These are phyloP conservation scores for Parsonsia alboflavescens DNA, from an alignment of 257 asterid species.

Conservation along the genomic window DNA sequence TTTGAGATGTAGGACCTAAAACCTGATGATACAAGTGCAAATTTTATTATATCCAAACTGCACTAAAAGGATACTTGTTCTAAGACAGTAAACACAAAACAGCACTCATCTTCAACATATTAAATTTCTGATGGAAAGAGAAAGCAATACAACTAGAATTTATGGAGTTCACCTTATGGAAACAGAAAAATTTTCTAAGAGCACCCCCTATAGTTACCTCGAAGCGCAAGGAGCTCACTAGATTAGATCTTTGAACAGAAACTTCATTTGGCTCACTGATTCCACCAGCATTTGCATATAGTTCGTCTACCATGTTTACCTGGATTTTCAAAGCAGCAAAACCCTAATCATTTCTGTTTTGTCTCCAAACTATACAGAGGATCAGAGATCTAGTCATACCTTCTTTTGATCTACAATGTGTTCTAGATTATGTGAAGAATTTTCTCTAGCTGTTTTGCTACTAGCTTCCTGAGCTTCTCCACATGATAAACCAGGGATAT, in stretches of 20 bases:
- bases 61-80: not conserved
- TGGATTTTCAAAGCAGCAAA: slow-evolving; percentile 20
- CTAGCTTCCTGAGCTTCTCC: slow-evolving; percentile 22
- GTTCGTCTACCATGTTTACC: slow-evolving; percentile 22
- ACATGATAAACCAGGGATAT: slow-evolving; percentile 11
- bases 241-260: slow-evolving; percentile 28
- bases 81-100: not conserved
- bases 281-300: slow-evolving; percentile 27
- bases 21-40: not conserved
- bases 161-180: no score
- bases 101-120: not conserved
- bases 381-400: slow-evolving; percentile 7
- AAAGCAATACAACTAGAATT: no score
- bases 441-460: slow-evolving; percentile 13
- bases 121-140: no score
- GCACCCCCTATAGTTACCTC: slow-evolving; percentile 47
- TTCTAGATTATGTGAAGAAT: slow-evolving; percentile 21
- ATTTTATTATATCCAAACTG: not conserved
- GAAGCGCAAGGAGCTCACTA: slow-evolving; percentile 58
- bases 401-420: slow-evolving; percentile 10
- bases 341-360: not conserved
- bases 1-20: not conserved
- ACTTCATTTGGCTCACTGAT: slow-evolving; percentile 27
- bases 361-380: not conserved
- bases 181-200: no score